Evolutionary conservation across 1,284 basidiomycete species (phyloP).

Genomic region (Sporisorium reilianum): DNA sequence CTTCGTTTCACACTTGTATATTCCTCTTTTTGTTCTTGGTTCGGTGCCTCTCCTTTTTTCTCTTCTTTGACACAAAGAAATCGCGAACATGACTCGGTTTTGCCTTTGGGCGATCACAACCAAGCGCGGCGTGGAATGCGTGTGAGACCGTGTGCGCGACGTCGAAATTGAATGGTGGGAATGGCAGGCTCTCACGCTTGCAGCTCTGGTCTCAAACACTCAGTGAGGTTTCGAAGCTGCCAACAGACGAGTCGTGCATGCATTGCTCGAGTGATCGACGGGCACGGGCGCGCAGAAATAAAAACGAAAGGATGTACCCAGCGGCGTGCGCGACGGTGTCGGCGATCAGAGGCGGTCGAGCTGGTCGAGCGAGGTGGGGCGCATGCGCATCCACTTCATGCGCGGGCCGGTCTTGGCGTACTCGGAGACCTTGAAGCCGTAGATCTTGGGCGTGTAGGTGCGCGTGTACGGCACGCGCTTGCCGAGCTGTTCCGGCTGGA

Average conservation of each 20-base stretch:
- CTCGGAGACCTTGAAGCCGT: constrained; percentile 77
- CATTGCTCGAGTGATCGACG: background rate
- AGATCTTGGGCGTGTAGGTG: constrained; percentile 92
- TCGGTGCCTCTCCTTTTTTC: constrained; percentile 6
- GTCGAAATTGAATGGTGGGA: too few relatives aligned
- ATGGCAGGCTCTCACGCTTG: too few relatives aligned
- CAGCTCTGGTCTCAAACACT: too few relatives aligned
- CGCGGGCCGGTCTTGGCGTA: constrained; percentile 85
- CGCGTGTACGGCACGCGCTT: constrained; percentile 65
- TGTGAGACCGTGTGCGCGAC: background rate
- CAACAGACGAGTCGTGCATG: too few relatives aligned
- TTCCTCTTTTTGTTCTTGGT: constrained; percentile 12
- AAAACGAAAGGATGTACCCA: too few relatives aligned
- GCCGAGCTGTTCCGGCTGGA: constrained; percentile 56
- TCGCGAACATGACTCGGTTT: constrained; percentile 33
- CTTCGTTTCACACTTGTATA: constrained; percentile 28
- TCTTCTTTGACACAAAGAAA: constrained; percentile 10
- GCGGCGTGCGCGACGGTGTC: background rate
- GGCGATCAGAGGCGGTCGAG: constrained; percentile 73
- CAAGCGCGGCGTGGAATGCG: background rate
- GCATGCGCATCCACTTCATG: constrained; percentile 93
- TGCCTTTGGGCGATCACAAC: background rate
- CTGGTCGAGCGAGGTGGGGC: constrained; percentile 83
- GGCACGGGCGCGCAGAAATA: too few relatives aligned
- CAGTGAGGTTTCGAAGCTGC: too few relatives aligned